Base-by-base conservation (phyloP, 768 basidiomycete genomes). In the Leucocoprinus sp. region DNA sequence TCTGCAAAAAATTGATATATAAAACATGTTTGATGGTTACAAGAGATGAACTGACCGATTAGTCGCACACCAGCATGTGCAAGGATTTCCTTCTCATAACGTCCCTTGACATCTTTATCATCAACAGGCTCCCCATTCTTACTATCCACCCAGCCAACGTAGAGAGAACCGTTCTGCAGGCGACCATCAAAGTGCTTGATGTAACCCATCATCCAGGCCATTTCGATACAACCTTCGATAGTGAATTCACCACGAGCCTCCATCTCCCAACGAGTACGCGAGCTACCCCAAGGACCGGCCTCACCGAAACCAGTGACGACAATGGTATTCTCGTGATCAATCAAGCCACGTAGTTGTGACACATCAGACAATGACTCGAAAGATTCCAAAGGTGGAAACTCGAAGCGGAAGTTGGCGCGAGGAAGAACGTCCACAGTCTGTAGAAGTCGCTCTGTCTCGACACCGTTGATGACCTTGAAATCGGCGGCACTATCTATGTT, bases 181-280 rank as follows among this genome's bases (percentile, higher is more conserved):
- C 92, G 92, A 14, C 96, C 96, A 54, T 99, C 90, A 64, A 97
- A 95, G 71, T 99, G 93, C 64, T 93, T 96, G 77, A 98, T 96
- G 67, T 78, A 80, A 33, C 96, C 95, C 90, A 93, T 98, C 65
- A 98, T 83, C 93, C 95, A 99, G 2, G 95, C 93, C 88, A 99
- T 95, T 69, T 99, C 96, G 57, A 99, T 96, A 58, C 90, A 91
- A 15, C 96, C 96, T 63, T 96, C 86, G 55, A 98, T 93, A 1
- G 93, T 93, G 64, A 98, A 85, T 58, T 95, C 83, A n/a, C 96
- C 95, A 37, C 81, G 76, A 37, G 93, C 93, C 61, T 99, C 96
- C 93, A 99, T 98, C 69, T 99, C 96, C 96, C 96, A 99, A 49
- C 96, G 81, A 2, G 96, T 99, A 49, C 96, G 82, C 12, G 95